These are phyloP conservation scores for Pythium sukuiense DNA, from an alignment of 352 stramenopile genomes.

Conservation along the genomic window DNA sequence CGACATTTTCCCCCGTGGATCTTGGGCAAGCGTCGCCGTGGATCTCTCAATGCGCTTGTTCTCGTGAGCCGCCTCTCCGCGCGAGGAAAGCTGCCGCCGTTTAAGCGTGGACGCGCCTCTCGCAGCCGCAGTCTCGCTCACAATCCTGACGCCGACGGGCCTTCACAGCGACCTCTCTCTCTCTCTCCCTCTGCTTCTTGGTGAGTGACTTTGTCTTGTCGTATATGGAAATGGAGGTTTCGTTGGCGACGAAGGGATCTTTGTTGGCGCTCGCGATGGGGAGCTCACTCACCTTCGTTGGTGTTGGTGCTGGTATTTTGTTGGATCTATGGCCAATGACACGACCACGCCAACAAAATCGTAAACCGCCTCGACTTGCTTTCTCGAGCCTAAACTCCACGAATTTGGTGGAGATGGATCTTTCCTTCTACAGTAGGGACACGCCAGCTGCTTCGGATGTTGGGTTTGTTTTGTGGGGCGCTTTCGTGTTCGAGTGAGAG, in stretches of 20 bases:
- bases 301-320: neutral
- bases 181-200: neutral
- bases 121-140: neutral
- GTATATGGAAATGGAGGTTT: neutral
- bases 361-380: too few species aligned
- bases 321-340: constrained; percentile 1
- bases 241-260: neutral
- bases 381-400: neutral
- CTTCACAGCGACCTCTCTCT: neutral
- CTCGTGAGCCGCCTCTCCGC: neutral
- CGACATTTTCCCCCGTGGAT: constrained; percentile 9
- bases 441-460: neutral
- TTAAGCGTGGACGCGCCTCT: constrained; percentile 18
- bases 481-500: neutral
- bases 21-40: neutral
- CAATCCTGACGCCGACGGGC: constrained; percentile 17
- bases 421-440: neutral
- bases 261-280: neutral
- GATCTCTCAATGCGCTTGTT: neutral
- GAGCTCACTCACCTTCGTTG: neutral
- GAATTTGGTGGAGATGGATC: neutral
- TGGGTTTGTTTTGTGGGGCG: neutral
- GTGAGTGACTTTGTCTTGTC: neutral
- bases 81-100: constrained; percentile 12
- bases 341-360: neutral